Percentiles rank a stretch among this genome's conserved stretches.
These are phyloP conservation scores for Thermomyces lanuginosus DNA, from an alignment of 2,329 filamentous ascomycete species.

Conservation along the genomic window DNA sequence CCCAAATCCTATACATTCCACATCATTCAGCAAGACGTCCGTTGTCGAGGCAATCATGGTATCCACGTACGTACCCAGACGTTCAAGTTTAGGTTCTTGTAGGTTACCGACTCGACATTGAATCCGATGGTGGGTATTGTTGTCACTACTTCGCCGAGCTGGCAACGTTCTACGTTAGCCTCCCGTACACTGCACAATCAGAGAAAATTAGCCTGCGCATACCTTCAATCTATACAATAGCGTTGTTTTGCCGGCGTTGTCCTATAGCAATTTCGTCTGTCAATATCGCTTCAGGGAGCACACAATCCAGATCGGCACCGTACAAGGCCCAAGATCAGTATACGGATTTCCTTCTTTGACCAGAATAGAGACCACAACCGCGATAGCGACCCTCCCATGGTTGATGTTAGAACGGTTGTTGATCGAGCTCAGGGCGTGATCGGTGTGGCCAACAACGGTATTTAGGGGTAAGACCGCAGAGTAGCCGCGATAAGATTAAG, in stretches of 20 bases:
- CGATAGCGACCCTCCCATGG: constrained; percentile 42
- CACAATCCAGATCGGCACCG: constrained; percentile 18
- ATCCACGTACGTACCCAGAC: constrained; percentile 58
- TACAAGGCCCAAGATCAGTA: constrained; percentile 87
- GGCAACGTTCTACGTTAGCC: constrained; percentile 8
- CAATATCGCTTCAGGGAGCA: too few species aligned
- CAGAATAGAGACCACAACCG: constrained; percentile 57
- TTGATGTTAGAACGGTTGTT: too few species aligned
- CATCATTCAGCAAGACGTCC: not conserved
- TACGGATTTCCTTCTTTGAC: constrained; percentile 94
- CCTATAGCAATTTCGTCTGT: constrained; percentile 37
- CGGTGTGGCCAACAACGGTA: too few species aligned
- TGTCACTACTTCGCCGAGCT: constrained; percentile 97
- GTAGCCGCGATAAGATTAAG: too few species aligned
- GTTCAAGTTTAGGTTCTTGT: constrained; percentile 97
- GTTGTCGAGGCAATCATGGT: not conserved
- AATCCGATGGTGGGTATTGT: constrained; percentile 99
- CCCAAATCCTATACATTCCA: constrained; percentile 54
- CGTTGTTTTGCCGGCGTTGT: constrained; percentile 97
- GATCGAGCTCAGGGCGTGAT: too few species aligned
- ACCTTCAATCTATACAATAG: constrained; percentile 93
- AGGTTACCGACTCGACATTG: constrained; percentile 96
- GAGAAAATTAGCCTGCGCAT: constrained; percentile 7
- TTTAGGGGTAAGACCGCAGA: too few species aligned
- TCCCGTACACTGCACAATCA: not conserved